A percentile compares a stretch with the other conserved stretches of the same genome.
phyloP scores from a whole-genome alignment of 2,329 filamentous ascomycete species.

The Tolypocladium tundrense region DNA sequence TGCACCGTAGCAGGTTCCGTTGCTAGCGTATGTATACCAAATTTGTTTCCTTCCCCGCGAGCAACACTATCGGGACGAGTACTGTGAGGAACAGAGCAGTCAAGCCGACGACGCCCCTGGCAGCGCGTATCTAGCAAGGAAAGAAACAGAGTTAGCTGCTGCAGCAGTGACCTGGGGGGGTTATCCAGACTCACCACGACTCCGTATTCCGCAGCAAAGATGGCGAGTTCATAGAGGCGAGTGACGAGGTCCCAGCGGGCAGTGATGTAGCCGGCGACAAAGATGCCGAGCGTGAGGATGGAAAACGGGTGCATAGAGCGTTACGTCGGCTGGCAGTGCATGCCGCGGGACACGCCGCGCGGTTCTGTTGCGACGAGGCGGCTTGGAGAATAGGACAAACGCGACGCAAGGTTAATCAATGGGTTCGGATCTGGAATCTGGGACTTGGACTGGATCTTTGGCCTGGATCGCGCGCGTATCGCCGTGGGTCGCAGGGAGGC shows the following conservation, averaged over 20 bases:
- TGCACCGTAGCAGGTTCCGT: not conserved
- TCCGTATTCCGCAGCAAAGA: slow-evolving; percentile 98
- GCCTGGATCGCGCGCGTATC: not conserved
- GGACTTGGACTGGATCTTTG: not conserved
- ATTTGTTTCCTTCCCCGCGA: slow-evolving; percentile 71
- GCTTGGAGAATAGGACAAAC: not conserved
- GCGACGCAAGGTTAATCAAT: not conserved
- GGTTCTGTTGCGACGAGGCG: not conserved
- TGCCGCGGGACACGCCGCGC: slow-evolving; percentile 20
- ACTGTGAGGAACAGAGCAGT: slow-evolving; percentile 78
- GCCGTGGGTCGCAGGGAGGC: not conserved
- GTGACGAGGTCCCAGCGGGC: slow-evolving; percentile 98
- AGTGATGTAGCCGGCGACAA: slow-evolving; percentile 98
- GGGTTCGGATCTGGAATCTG: not conserved
- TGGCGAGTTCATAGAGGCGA: slow-evolving; percentile 88
- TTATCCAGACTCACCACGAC: slow-evolving; percentile 61
- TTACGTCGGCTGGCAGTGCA: slow-evolving; percentile 30
- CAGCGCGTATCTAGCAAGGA: slow-evolving; percentile 58
- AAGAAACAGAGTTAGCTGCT: not conserved
- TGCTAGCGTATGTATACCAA: slow-evolving; percentile 46
- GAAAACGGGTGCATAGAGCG: slow-evolving; percentile 95
- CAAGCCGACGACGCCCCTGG: slow-evolving; percentile 74
- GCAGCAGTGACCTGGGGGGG: not conserved
- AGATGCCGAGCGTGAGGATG: slow-evolving; percentile 89
- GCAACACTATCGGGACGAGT: slow-evolving; percentile 71